These are phyloP conservation scores for Hirschfeldia incana DNA, from an alignment of 345 rosid genomes.

Conservation along the genomic window DNA sequence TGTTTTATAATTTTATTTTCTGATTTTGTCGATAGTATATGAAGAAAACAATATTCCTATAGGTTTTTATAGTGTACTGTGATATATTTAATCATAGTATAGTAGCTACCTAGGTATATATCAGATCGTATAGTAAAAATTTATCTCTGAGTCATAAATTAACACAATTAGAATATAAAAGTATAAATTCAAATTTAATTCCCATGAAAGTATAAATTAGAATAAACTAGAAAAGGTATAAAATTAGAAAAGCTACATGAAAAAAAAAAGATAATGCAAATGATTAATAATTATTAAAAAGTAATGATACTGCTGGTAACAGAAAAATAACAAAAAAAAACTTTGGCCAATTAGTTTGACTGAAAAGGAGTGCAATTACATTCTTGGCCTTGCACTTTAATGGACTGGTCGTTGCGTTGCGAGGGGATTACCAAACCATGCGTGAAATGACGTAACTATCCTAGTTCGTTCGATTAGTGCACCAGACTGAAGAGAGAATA, in stretches of 20 bases:
- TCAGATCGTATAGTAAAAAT: not conserved
- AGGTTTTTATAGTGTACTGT: not conserved
- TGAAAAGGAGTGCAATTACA: not conserved
- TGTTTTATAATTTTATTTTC: not conserved
- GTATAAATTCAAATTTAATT: not conserved
- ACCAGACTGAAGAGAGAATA: not conserved
- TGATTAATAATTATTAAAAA: slow-evolving; percentile 33
- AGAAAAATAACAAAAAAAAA: not conserved
- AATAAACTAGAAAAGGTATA: not conserved
- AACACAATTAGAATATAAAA: not conserved
- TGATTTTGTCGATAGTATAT: not conserved
- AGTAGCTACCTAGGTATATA: not conserved
- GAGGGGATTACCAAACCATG: not conserved
- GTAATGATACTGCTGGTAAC: slow-evolving; percentile 30
- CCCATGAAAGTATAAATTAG: not conserved
- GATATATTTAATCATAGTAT: not conserved
- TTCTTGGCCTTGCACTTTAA: not conserved
- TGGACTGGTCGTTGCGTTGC: not conserved
- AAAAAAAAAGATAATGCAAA: slow-evolving; percentile 3
- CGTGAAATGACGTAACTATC: not conserved
- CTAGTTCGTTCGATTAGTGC: not conserved
- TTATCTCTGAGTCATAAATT: not conserved
- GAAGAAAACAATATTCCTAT: not conserved
- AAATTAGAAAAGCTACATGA: not conserved
- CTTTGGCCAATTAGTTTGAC: slow-evolving; percentile 29